Evolutionary conservation across 441 rosid species (phyloP).

Genomic region (Erysimum cheiri): DNA sequence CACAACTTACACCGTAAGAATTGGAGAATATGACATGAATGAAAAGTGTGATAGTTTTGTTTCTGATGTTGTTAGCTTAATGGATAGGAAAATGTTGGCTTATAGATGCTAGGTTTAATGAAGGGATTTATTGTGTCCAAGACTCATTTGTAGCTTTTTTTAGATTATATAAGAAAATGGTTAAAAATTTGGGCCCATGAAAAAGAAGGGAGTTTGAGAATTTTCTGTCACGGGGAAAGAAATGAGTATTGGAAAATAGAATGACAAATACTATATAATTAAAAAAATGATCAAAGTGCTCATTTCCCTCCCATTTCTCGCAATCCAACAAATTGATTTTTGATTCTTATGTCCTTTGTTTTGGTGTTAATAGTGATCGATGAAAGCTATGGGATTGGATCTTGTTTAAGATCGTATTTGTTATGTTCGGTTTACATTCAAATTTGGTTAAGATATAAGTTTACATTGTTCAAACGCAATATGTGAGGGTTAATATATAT

Average conservation of each 20-base stretch:
- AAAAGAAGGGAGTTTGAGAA: constrained; percentile 23
- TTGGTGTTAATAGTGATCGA: not conserved
- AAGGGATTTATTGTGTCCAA: not conserved
- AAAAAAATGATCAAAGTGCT: not conserved
- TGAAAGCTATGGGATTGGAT: constrained; percentile 5
- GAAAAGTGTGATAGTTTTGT: not conserved
- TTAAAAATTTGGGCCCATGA: constrained; percentile 31
- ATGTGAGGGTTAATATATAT: not conserved
- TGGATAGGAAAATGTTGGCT: not conserved
- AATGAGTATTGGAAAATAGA: not conserved
- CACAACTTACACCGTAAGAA: constrained; percentile 19
- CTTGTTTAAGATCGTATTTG: not conserved
- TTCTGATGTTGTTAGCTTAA: not conserved
- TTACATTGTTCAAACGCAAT: not conserved
- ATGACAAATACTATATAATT: not conserved
- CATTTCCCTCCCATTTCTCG: not conserved
- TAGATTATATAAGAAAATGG: not conserved
- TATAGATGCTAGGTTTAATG: not conserved
- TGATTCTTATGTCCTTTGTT: not conserved
- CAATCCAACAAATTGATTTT: constrained; percentile 7
- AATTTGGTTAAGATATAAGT: not conserved
- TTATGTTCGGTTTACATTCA: not conserved
- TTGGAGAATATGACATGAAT: constrained; percentile 10
- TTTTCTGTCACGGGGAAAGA: constrained; percentile 43
- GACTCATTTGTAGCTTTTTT: not conserved